Evolutionary conservation across 2,329 filamentous ascomycete genomes (phyloP), one percentile per base, ranked within the genome.

Genomic region (Westerdykella ornata): DNA sequence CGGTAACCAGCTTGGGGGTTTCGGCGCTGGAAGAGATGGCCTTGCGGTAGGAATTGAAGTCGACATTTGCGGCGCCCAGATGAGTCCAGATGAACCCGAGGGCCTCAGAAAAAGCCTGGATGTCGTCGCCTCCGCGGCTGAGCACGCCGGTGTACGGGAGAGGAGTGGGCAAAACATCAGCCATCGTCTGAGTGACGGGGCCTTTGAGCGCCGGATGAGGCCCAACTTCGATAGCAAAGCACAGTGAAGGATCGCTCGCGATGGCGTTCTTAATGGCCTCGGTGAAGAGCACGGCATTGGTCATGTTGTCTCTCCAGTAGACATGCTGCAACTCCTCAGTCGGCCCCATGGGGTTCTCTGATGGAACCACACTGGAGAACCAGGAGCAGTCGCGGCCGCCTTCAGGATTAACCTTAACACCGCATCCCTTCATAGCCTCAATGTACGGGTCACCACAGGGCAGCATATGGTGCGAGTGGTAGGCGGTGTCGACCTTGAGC

Each of bases 261-360:
- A 48, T 33, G 0, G 65, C 49, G 13, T 41, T 39, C 7, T 44
- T 36, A 0, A 73, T 35, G 1, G 71, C 72, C 36, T 72, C 61
- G 9, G 58, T 53, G 44, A 75, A 74, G 1, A 68, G 48, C 0
- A 74, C 71, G 2, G 71, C 59, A 5, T 60, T 51, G 1, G 60
- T 46, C 67, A 74, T 68, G 47, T 74, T 75, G 17, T 69, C 60
- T 1, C 45, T 54, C 72, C 72, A 75, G 52, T 74, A 74, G 0
- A 35, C 33, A 2, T 48, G 50, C 2, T 26, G 17, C 14, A 69
- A 45, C 51, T 39, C 22, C 22, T 1, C 53, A 11, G 22, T 26
- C 8, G 22, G 16, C 15, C 16, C 16, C 34, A 46, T 36, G 11
- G 30, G 33, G 18, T 22, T 12, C 5, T 45, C 47, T 26, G 22